Evolutionary conservation across 1,284 basidiomycete species (phyloP).

Genomic region (Pseudozyma pruni): DNA sequence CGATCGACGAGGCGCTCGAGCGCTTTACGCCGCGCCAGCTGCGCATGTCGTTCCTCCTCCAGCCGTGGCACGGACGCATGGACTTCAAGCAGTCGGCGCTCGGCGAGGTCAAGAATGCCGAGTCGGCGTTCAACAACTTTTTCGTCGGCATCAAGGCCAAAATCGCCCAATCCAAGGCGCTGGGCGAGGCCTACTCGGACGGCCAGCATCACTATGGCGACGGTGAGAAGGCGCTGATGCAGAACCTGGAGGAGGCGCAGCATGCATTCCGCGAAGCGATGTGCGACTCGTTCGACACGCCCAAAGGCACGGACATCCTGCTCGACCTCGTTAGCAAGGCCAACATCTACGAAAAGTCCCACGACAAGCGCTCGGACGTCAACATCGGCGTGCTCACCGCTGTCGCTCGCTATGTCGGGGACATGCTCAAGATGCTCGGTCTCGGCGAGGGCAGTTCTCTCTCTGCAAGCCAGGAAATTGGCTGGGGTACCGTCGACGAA

Average conservation of each 20-base stretch:
- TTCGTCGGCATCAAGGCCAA: conserved; percentile 88
- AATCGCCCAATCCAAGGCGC: conserved; percentile 67
- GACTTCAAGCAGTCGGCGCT: conserved; percentile 91
- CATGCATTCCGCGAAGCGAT: conserved; percentile 85
- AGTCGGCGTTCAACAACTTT: conserved; percentile 92
- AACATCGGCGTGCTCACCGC: conserved; percentile 80
- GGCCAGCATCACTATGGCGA: conserved; percentile 69
- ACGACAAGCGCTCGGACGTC: conserved; percentile 68
- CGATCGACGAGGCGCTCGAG: conserved; percentile 93
- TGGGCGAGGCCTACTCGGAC: conserved; percentile 70
- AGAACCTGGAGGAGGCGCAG: conserved; percentile 81
- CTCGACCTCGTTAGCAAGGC: conserved; percentile 86
- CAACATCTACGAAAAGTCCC: conserved; percentile 81
- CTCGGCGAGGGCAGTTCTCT: conserved; percentile 78
- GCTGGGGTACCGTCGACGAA: conserved; percentile 58
- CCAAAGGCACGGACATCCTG: conserved; percentile 80
- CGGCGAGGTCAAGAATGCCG: conserved; percentile 86
- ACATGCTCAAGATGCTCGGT: conserved; percentile 94
- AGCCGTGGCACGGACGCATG: conserved; percentile 90
- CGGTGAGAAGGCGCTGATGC: conserved; percentile 49
- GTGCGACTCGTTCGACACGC: conserved; percentile 98
- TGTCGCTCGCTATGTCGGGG: conserved; percentile 83
- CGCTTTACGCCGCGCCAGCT: conserved; percentile 88
- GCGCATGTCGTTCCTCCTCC: conserved; percentile 90
- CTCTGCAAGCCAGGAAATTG: conserved; percentile 49